Percentiles rank a stretch among this genome's conserved stretches.
These are phyloP conservation scores for Diphasiastrum complanatum DNA, from an alignment of 83 land plant genomes.

Conservation along the genomic window DNA sequence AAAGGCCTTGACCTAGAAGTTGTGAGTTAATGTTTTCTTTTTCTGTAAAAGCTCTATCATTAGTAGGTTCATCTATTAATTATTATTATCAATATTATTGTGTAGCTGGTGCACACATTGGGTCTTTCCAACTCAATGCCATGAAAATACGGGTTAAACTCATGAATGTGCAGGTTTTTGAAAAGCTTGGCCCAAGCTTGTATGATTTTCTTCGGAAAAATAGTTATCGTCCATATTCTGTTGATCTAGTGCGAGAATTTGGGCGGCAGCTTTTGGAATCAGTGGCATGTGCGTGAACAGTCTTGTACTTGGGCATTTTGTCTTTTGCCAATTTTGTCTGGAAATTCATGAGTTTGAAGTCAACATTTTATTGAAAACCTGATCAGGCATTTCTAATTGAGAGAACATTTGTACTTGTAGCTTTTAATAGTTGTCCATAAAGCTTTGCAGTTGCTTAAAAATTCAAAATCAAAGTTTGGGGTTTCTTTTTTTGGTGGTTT, in stretches of 20 bases:
- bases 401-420: background rate
- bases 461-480: background rate
- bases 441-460: background rate
- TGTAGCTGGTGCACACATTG: background rate
- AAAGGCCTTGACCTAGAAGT: no score
- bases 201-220: conserved; percentile 35
- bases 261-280: conserved; percentile 37
- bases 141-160: no score
- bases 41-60: background rate
- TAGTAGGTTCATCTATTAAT: background rate
- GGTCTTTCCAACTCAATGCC: no score
- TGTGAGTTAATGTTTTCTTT: background rate
- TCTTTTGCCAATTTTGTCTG: conserved; percentile 2
- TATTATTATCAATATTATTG: conserved; percentile 1
- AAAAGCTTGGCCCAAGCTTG: conserved; percentile 39
- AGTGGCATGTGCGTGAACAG: conserved; percentile 37
- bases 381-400: background rate
- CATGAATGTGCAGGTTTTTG: conserved; percentile 28
- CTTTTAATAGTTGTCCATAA: background rate
- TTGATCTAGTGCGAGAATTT: conserved; percentile 35
- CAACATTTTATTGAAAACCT: background rate
- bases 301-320: background rate
- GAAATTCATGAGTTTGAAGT: conserved; percentile 1
- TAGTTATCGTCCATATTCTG: conserved; percentile 32
- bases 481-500: background rate